Conservation (phyloP, 1,284 basidiomycete species). For the Tilletia walkeri region DNA sequence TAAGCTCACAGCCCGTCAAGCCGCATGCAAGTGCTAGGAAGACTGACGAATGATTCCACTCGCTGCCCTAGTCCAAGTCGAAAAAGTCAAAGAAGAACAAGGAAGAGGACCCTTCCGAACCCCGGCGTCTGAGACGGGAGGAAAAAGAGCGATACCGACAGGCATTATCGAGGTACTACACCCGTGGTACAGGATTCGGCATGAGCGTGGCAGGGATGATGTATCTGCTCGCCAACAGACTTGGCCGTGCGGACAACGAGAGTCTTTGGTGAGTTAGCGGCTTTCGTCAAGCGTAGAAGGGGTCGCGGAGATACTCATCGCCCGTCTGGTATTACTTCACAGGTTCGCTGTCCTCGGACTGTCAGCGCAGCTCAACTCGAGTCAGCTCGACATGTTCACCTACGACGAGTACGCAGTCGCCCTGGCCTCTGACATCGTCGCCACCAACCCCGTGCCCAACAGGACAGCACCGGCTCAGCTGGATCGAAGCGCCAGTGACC, state of each 20-base stretch:
- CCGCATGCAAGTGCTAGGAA: neutral
- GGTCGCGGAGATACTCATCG: neutral
- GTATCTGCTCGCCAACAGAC: conserved; percentile 81
- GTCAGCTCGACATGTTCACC: conserved; percentile 77
- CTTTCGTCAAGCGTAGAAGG: neutral
- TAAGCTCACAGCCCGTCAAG: neutral
- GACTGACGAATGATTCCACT: neutral
- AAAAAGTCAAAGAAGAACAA: conserved; percentile 20
- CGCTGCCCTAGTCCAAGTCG: neutral
- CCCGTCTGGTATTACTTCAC: conserved; percentile 17
- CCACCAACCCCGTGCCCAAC: conserved; percentile 27
- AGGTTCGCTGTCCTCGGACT: conserved; percentile 92
- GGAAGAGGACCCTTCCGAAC: conserved; percentile 57
- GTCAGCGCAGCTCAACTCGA: conserved; percentile 85
- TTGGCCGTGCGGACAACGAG: conserved; percentile 89
- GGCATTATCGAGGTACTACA: conserved; percentile 66
- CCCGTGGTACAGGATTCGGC: conserved; percentile 78
- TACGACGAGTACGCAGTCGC: conserved; percentile 65
- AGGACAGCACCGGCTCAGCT: neutral
- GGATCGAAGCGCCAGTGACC: neutral
- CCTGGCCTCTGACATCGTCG: conserved; percentile 45
- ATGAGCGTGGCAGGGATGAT: conserved; percentile 85
- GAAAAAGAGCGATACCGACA: conserved; percentile 34
- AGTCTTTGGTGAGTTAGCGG: conserved; percentile 71
- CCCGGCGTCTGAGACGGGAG: conserved; percentile 3